Percentiles rank a stretch among this genome's conserved stretches.
Evolutionary conservation across 495 filamentous ascomycete genomes (phyloP).

Genomic region (Tuber calosporum): DNA sequence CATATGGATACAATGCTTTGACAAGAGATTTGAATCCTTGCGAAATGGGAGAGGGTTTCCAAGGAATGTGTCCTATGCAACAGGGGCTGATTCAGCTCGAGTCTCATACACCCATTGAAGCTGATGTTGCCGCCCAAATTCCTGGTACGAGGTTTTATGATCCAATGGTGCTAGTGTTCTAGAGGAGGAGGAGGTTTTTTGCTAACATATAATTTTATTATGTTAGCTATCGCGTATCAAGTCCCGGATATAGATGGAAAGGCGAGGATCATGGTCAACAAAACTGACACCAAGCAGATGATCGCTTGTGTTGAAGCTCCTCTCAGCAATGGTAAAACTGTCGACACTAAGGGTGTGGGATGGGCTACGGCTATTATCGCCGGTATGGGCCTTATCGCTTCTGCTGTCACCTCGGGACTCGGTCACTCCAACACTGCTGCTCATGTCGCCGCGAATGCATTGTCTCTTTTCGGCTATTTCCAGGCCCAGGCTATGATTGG

Average conservation of each 20-base stretch:
- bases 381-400: conserved; percentile 71
- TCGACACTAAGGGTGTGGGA: conserved; percentile 78
- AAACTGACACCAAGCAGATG: conserved; percentile 51
- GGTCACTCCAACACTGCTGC: conserved; percentile 95
- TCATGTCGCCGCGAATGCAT: conserved; percentile 84
- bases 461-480: conserved; percentile 92
- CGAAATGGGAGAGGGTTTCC: conserved; percentile 48
- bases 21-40: conserved; percentile 68
- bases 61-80: conserved; percentile 88
- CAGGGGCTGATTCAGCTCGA: conserved; percentile 71
- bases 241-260: conserved; percentile 91
- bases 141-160: conserved; percentile 51
- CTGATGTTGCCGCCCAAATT: conserved; percentile 55
- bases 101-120: conserved; percentile 57
- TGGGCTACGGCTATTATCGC: conserved; percentile 85
- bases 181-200: background rate
- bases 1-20: conserved; percentile 71
- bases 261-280: conserved; percentile 72
- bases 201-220: conserved; percentile 9
- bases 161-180: background rate
- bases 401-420: conserved; percentile 71
- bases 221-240: conserved; percentile 64
- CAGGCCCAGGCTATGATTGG: conserved; percentile 95
- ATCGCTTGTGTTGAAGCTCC: conserved; percentile 84
- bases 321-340: conserved; percentile 88